A percentile compares a stretch with the other conserved stretches of the same genome.
Conservation (phyloP, 495 filamentous ascomycete genomes). For the Annulohypoxylon stygium region DNA sequence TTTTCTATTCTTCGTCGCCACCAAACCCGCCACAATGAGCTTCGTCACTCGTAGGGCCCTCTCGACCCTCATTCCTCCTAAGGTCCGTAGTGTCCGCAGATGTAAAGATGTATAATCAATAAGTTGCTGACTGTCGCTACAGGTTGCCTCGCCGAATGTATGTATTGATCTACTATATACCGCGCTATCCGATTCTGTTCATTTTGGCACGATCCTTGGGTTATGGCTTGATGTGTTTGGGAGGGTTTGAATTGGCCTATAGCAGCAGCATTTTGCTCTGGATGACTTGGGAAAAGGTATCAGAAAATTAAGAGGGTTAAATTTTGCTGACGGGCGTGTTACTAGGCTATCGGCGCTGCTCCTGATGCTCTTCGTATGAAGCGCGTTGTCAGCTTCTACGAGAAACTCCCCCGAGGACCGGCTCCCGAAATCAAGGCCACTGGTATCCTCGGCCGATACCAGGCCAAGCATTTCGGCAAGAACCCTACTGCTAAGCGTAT, state of each 20-base stretch:
- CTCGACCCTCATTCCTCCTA: conserved; percentile 98
- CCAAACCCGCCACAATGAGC: conserved; percentile 79
- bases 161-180: conserved; percentile 56
- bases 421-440: conserved; percentile 83
- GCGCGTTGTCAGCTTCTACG: conserved; percentile 97
- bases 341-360: conserved; percentile 88
- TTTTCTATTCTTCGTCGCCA: conserved; percentile 45
- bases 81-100: conserved; percentile 70
- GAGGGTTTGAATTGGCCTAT: conserved; percentile 3
- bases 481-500: conserved; percentile 88
- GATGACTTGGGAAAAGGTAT: not conserved
- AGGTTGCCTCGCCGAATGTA: conserved; percentile 92
- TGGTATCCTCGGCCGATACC: conserved; percentile 87
- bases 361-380: conserved; percentile 97
- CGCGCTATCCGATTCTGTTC: conserved; percentile 8
- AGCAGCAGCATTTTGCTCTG: conserved; percentile 1
- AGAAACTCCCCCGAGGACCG: conserved; percentile 90
- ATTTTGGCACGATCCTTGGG: conserved; percentile 13
- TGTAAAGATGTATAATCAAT: not conserved
- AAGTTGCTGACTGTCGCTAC: conserved; percentile 47
- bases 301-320: not conserved
- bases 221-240: conserved; percentile 3
- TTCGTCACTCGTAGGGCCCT: conserved; percentile 88
- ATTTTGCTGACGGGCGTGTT: conserved; percentile 51
- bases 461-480: conserved; percentile 94